Conservation (phyloP, 2,329 filamentous ascomycete species). For the Thermoascus crustaceus region DNA sequence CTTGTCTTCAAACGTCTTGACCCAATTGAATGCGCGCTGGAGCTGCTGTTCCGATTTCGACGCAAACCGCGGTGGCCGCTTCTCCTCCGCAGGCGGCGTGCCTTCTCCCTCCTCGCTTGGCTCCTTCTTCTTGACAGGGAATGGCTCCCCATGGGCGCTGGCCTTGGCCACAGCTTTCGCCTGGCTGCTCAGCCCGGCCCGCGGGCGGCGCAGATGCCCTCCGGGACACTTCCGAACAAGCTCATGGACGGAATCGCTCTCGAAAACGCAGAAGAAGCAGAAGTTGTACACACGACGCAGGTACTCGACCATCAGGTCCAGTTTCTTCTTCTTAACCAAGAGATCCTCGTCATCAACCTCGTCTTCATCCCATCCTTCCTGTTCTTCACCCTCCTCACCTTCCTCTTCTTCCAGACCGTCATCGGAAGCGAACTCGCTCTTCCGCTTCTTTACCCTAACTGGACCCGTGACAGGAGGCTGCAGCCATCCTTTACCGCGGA, state of each 20-base stretch:
- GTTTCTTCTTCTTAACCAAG: conserved; percentile 87
- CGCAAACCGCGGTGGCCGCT: conserved; percentile 61
- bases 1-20: conserved; percentile 97
- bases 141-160: conserved; percentile 72
- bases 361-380: conserved; percentile 55
- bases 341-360: conserved; percentile 87
- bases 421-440: conserved; percentile 39
- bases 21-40: conserved; percentile 95
- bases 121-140: conserved; percentile 72
- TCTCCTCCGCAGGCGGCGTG: conserved; percentile 59
- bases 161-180: conserved; percentile 80
- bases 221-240: conserved; percentile 92
- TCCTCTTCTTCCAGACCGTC: conserved; percentile 44
- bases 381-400: conserved; percentile 74
- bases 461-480: conserved; percentile 50
- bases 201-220: conserved; percentile 87
- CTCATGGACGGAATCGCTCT: conserved; percentile 95
- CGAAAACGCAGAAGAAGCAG: conserved; percentile 99
- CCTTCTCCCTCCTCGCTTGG: conserved; percentile 56
- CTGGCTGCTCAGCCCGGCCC: conserved; percentile 72
- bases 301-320: conserved; percentile 94
- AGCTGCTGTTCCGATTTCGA: conserved; percentile 85
- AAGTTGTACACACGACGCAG: conserved; percentile 95
- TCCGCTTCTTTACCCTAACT: conserved; percentile 46
- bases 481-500: conserved; percentile 67